Conservation (phyloP, 257 asterid genomes). For the Solanum sitiens region DNA sequence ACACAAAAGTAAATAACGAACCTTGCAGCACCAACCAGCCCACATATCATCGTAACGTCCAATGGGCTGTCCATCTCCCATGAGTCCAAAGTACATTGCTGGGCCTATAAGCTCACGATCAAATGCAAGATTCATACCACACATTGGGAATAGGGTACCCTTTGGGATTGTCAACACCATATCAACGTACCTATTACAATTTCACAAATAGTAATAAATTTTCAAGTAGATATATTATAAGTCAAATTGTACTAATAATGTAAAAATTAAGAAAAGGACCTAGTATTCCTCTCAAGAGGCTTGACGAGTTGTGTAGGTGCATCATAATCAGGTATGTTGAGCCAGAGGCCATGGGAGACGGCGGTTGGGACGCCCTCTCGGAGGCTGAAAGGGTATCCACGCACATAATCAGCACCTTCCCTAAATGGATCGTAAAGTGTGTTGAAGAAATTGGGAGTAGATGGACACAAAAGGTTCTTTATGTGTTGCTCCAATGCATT, state of each 20-base stretch:
- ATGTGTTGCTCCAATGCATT: constrained; percentile 4
- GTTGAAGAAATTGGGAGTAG: constrained; percentile 9
- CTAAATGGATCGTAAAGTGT: constrained; percentile 5
- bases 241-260: not conserved
- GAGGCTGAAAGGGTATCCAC: constrained; percentile 8
- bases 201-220: no score
- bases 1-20: not conserved
- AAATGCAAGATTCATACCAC: constrained; percentile 85
- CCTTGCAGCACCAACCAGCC: constrained; percentile 98
- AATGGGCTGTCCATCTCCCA: constrained; percentile 96
- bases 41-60: constrained; percentile 97
- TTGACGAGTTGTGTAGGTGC: constrained; percentile 10
- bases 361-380: constrained; percentile 6
- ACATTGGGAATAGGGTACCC: constrained; percentile 90
- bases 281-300: constrained; percentile 5
- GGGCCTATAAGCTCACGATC: constrained; percentile 90
- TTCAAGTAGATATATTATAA: not conserved
- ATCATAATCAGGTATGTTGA: constrained; percentile 11
- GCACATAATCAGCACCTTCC: constrained; percentile 9
- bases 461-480: constrained; percentile 7
- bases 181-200: constrained; percentile 48
- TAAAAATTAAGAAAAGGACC: not conserved
- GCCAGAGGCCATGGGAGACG: constrained; percentile 7
- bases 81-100: constrained; percentile 88
- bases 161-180: constrained; percentile 88